Evolutionary conservation across 2,329 filamentous ascomycete genomes (phyloP), one percentile per base, ranked within the genome.

Genomic region (Fusarium sp.): DNA sequence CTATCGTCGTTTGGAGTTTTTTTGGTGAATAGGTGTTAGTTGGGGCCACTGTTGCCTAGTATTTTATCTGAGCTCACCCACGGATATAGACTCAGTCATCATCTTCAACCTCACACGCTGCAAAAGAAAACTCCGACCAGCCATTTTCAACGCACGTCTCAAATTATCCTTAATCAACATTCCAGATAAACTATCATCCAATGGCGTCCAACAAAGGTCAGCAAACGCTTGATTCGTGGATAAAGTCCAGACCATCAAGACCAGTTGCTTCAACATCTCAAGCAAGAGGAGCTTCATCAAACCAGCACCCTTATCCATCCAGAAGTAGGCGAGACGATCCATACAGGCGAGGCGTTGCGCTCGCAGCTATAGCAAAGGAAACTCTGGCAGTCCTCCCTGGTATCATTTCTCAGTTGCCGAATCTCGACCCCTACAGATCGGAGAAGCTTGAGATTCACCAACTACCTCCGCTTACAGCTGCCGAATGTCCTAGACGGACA

Each of bases 331-430:
- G 62, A n/a, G 73, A 66, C 9, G 71, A 78, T 47, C 68, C 63
- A 30, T 73, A 55, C 48, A 69, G 76, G 41, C 76, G 72, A 30
- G 72, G 76, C 11, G 58, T 63, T 39, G 75, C 72, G 15, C 82
- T 89, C n/a, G 80, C 81, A 15, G 80, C 79, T 13, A 79, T 84
- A 24, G 86, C 87, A 11, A 78, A 80, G 56, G 87, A 90, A 73
- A 90, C 88, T 15, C 82, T 81, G 42, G 70, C 73, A 6, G 79
- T 85, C 10, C 83, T 90, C 1, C 87, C 87, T 5, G 80, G 77
- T 13, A 83, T 90, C 32, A 80, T 90, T 6, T 68, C 80, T 18
- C 78, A 85, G 26, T 77, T 87, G 8, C 87, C 86, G 6, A 73
- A 83, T 44, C 77, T 84, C 28, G 66, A 79, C 69, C 79, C 85